Evolutionary conservation across 306 rosid species (phyloP), one percentile per base, ranked within the genome.

Genomic region (Quercus gilva): DNA sequence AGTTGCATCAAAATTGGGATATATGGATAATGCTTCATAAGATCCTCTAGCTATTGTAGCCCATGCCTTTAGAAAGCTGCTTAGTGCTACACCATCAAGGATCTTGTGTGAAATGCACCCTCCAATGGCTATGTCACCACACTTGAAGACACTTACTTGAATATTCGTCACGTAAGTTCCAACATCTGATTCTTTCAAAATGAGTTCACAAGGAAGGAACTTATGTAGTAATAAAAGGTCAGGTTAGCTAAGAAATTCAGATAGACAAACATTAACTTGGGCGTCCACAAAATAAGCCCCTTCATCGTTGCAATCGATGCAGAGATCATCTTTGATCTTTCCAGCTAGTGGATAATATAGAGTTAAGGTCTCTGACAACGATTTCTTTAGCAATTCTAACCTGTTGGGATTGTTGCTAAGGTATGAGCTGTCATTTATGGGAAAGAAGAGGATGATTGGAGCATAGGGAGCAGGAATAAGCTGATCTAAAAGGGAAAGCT

Each of bases 121-220:
- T 6, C 88, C 89, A 19, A 88, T 17, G 9, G 88, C 76, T 2
- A 81, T 72, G 31, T 86, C 91, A 0, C 91, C 89, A 5, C 89
- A 88, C 3, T 57, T 21, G 4, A 88, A 88, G 10, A 78, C 53
- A 41, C 73, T 85, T 2, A 74, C 78, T 63, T 86, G 89, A 41
- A 88, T 31, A 15, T 82, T 79, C 2, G 83, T 53, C 35, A 81
- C 82, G 8, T 45, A 41, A 3, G 52, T 49, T 52, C 65, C 69
- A 9, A 12, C 52, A 1, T 19, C 9, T 5, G 68, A 52, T 6
- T 55, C 67, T 1, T 26, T 35, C 9, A 35, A 68, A 15, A n/a
- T 25, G 6, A 35, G 14, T 0, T 52, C 49, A 13, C 76, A 56
- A 3, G 91, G 82, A 52, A 88, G 83, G 69, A 86, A 73, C 5